Base-by-base conservation (phyloP, 495 filamentous ascomycete species). In the Corynascus novoguineensis region DNA sequence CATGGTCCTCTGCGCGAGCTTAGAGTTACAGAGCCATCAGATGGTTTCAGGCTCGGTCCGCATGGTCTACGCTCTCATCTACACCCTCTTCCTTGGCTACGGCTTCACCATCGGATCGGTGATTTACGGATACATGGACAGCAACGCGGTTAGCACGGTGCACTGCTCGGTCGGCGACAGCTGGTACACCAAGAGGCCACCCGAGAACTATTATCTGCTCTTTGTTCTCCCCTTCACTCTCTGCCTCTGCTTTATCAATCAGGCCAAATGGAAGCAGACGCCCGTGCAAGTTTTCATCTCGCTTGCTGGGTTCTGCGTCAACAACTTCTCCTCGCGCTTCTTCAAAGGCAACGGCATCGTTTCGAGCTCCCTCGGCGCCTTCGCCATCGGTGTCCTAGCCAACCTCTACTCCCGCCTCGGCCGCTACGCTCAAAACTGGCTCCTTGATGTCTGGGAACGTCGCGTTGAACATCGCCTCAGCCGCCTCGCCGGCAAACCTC, bases 51-150 rank as follows among this genome's bases (percentile, higher is more conserved):
- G 92, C 2, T 92, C 89, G 6, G 88, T 96, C 11, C 88, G 92
- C 45, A 92, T 97, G 86, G 89, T 97, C 6, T 96, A 97, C 60
- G 90, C 92, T 8, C 87, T 97, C 53, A 92, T 97, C 29, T 97
- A 97, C 71, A 92, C 92, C 0, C 78, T 97, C 2, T 95, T 97
- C 71, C 85, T 97, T 8, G 92, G 92, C n/a, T 97, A 92, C 63
- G 93, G 92, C 7, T 96, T 97, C 62, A 97, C 93, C 5, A 89
- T 97, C 34, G 92, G 92, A 25, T 92, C 92, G 0, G 87, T 88
- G 2, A 77, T 97, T 8, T 96, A 95, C 63, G 93, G 92, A 19
- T 76, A 91, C 21, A 77, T 96, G 53, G 89, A 95, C 70, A 37
- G 75, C 3, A 75, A 88, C 28, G 92, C 92, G 14, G 84, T 87